Conservation (phyloP, 441 rosid species). For the Raphanus hybrid region DNA sequence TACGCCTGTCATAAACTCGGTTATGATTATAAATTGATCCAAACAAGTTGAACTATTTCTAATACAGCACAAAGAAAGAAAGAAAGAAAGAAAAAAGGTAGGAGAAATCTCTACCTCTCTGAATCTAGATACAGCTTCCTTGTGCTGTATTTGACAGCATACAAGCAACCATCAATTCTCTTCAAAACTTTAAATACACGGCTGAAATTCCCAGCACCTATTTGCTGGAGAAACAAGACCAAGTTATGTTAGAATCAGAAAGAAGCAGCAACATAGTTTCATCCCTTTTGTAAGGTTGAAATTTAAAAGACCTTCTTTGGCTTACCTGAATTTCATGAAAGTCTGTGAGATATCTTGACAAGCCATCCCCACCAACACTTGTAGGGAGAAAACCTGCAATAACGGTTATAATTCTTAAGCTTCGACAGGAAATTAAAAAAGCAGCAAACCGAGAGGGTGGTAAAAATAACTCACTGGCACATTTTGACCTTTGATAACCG, state of each 20-base stretch:
- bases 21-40: constrained; percentile 8
- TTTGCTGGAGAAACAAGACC: constrained; percentile 58
- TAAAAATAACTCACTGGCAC: constrained; percentile 59
- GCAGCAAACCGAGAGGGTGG: background rate
- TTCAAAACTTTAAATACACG: constrained; percentile 84
- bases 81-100: background rate
- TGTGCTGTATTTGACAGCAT: constrained; percentile 84
- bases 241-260: constrained; percentile 24
- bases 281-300: background rate
- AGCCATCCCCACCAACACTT: constrained; percentile 68
- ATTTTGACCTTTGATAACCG: constrained; percentile 79
- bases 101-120: constrained; percentile 63
- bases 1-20: constrained; percentile 58
- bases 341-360: constrained; percentile 70
- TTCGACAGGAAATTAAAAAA: background rate
- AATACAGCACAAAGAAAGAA: background rate
- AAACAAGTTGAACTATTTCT: constrained; percentile 2
- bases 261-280: constrained; percentile 12
- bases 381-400: constrained; percentile 69
- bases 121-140: constrained; percentile 67
- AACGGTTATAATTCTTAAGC: background rate
- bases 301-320: background rate
- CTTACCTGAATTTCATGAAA: constrained; percentile 61
- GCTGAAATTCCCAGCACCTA: constrained; percentile 90
- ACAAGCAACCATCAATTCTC: constrained; percentile 95